Conservation (phyloP, 164 flowering plant genomes). For the Berberis vulgaris region DNA sequence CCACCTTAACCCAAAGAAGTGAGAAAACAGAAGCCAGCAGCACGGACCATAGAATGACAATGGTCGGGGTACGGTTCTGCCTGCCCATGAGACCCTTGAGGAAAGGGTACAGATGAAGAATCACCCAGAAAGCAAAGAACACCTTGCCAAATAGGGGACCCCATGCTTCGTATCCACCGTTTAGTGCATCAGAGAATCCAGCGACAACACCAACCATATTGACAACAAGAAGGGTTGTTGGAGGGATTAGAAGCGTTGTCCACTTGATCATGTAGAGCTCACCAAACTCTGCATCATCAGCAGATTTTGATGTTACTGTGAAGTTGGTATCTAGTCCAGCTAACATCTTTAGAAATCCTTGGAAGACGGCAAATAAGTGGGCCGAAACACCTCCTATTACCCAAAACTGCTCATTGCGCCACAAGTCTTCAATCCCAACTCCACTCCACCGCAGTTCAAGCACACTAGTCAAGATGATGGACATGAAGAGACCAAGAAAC, state of each 20-base stretch:
- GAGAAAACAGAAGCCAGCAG: constrained; percentile 91
- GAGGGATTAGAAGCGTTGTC: constrained; percentile 92
- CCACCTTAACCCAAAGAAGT: constrained; percentile 85
- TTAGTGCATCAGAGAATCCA: constrained; percentile 87
- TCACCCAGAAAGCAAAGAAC: constrained; percentile 92
- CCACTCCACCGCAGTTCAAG: constrained; percentile 97
- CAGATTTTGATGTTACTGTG: constrained; percentile 83
- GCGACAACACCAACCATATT: constrained; percentile 92
- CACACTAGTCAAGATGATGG: constrained; percentile 82
- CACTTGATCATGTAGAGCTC: constrained; percentile 86
- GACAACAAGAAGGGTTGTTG: constrained; percentile 77
- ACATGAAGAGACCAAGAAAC: constrained; percentile 85
- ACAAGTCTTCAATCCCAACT: constrained; percentile 77
- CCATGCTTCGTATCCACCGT: constrained; percentile 91
- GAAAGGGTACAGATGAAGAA: constrained; percentile 91
- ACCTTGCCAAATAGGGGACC: constrained; percentile 94
- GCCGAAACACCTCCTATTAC: constrained; percentile 99
- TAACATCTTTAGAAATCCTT: constrained; percentile 80
- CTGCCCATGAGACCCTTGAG: constrained; percentile 97
- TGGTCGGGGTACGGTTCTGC: constrained; percentile 84
- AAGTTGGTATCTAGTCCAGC: constrained; percentile 95
- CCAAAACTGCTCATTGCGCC: constrained; percentile 99
- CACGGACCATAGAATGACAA: constrained; percentile 88
- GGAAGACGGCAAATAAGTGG: constrained; percentile 96
- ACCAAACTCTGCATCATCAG: constrained; percentile 77